Evolutionary conservation across 495 filamentous ascomycete species (phyloP), one percentile per base, ranked within the genome.

Genomic region (Aspergillus cristatus): DNA sequence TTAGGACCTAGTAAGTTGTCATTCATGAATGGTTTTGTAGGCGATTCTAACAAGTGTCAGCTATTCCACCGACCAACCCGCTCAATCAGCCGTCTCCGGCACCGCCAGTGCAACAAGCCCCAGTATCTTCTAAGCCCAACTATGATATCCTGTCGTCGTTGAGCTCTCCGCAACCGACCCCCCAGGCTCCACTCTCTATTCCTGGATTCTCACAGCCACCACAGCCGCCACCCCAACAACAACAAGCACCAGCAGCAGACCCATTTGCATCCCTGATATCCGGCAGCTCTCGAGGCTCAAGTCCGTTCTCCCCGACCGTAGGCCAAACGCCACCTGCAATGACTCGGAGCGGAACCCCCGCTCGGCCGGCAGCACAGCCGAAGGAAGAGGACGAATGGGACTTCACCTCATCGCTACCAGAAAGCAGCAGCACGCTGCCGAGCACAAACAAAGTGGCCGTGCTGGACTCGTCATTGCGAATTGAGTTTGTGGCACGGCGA

Each of bases 401-500:
- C 25, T 98, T 97, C 51, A 72, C 84, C 6, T 96, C 91, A 3
- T 84, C 91, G 0, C 65, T 97, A 2, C 88, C 88, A 0, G 76
- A 81, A 18, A 66, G 57, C 16, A 66, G 57, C 16, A 61, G 56
- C 22, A 44, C 60, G 1, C 58, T 75, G 1, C 69, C 72, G 8
- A 75, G 68, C 17, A 65, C 68, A 0, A 75, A 87, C 41, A 67
- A 71, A 11, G 53, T 94, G 11, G 52, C 67, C 6, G 78, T 89
- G 38, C 58, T 71, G 33, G 71, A 75, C 47, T 70, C 70, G 14
- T 59, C 58, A 14, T 59, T 82, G 18, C 61, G 61, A 13, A 60
- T 79, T 29, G 59, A 69, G n/a, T 80, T 79, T 46, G 58, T 50
- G 34, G 56, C 53, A 43, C 50, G 72, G 54, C 54, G 63, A 37